Conservation (phyloP, 2,329 filamentous ascomycete species). For the Penicillium glabrum region DNA sequence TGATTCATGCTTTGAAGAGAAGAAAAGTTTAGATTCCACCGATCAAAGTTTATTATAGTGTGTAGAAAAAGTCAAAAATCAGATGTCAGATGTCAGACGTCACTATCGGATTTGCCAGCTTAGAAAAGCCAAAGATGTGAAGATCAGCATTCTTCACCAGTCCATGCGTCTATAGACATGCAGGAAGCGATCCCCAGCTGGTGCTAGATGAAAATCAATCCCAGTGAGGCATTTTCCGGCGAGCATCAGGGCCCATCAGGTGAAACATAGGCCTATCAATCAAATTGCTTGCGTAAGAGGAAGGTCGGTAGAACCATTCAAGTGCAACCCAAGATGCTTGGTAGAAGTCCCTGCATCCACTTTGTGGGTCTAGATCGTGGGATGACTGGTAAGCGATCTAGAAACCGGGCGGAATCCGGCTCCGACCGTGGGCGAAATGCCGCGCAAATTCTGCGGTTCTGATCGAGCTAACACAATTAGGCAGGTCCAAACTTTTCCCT, state of each 20-base stretch:
- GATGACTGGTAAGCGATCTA: neutral
- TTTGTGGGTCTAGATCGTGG: neutral
- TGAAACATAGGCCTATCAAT: neutral
- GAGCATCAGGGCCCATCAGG: neutral
- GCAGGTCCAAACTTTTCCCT: neutral
- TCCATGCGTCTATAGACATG: neutral
- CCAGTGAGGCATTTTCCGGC: neutral
- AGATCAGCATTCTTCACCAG: neutral
- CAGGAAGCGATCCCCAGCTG: slow-evolving; percentile 5
- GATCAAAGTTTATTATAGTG: neutral
- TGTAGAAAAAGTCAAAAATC: neutral
- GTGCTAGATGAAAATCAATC: slow-evolving; percentile 27
- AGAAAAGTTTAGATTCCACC: neutral
- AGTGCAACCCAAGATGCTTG: neutral
- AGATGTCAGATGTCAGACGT: neutral
- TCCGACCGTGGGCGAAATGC: neutral
- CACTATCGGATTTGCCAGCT: neutral
- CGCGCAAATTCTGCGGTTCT: neutral
- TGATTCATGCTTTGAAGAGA: neutral
- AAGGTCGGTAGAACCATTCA: neutral
- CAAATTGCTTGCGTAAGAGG: slow-evolving; percentile 1
- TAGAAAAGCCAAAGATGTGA: neutral
- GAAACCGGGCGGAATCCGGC: neutral
- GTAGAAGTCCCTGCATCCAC: neutral
- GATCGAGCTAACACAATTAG: neutral